Percentiles rank a stretch among this genome's conserved stretches.
Evolutionary conservation across 441 rosid species (phyloP).

Genomic region (Adansonia gregorii): DNA sequence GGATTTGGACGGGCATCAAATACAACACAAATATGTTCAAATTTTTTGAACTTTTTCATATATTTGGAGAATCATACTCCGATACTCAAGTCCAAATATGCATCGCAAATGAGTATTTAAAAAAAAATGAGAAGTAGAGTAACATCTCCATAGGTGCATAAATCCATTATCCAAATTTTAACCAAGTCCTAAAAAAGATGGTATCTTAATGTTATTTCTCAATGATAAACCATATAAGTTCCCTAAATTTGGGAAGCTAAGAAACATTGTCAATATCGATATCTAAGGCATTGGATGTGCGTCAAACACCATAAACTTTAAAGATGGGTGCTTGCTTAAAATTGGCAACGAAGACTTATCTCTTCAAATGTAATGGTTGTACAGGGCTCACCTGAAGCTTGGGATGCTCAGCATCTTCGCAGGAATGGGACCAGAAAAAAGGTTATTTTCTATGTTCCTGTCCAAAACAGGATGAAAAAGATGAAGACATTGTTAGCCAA

Average conservation of each 20-base stretch:
- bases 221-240: background rate
- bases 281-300: background rate
- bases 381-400: slow-evolving; percentile 57
- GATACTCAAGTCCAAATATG: no score
- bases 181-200: background rate
- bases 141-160: background rate
- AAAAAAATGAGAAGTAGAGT: no score
- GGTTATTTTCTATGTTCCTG: slow-evolving; percentile 92
- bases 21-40: background rate
- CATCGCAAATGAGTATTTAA: no score
- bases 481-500: slow-evolving; percentile 17
- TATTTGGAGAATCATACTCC: background rate
- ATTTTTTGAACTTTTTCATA: background rate
- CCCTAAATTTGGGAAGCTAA: slow-evolving; percentile 21
- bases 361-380: background rate
- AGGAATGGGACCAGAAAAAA: slow-evolving; percentile 84
- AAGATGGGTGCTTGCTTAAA: background rate
- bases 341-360: slow-evolving; percentile 1
- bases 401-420: slow-evolving; percentile 70
- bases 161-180: slow-evolving; percentile 7
- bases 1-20: no score
- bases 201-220: background rate
- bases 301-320: slow-evolving; percentile 5
- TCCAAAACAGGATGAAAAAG: slow-evolving; percentile 22
- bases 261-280: slow-evolving; percentile 15